Conservation (phyloP, 1,284 basidiomycete genomes). For the Megacollybia platyphylla region DNA sequence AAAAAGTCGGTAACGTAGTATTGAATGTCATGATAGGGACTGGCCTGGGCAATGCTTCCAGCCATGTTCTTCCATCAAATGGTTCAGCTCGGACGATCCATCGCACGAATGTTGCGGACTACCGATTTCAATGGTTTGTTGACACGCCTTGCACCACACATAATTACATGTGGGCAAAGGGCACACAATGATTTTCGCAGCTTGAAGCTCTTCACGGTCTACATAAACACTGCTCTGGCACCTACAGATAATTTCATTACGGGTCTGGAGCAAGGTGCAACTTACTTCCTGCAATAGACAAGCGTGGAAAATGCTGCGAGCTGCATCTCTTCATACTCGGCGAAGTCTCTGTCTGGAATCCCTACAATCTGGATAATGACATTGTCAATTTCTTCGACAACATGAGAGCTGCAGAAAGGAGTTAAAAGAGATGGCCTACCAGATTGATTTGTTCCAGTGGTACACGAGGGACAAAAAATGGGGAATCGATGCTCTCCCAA, state of each 20-base stretch:
- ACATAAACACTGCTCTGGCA: slow-evolving; percentile 33
- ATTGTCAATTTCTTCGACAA: slow-evolving; percentile 25
- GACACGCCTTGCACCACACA: slow-evolving; percentile 42
- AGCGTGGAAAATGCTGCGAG: slow-evolving; percentile 36
- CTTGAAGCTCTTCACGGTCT: slow-evolving; percentile 33
- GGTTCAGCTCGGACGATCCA: slow-evolving; percentile 37
- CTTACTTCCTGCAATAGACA: slow-evolving; percentile 37
- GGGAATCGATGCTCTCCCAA: slow-evolving; percentile 44
- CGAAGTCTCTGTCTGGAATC: slow-evolving; percentile 31
- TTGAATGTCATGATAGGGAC: slow-evolving; percentile 4
- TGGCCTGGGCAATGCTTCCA: slow-evolving; percentile 49
- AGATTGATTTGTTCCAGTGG: slow-evolving; percentile 11
- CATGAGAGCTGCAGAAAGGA: background rate
- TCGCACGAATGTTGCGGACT: slow-evolving; percentile 41
- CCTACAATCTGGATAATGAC: slow-evolving; percentile 31
- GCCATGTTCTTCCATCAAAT: slow-evolving; percentile 34
- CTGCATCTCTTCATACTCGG: slow-evolving; percentile 40
- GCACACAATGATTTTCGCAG: slow-evolving; percentile 23
- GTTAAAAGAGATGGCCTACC: background rate
- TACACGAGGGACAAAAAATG: slow-evolving; percentile 47
- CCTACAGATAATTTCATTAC: slow-evolving; percentile 14
- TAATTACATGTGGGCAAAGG: slow-evolving; percentile 30
- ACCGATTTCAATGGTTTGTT: slow-evolving; percentile 23
- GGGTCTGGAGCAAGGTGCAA: slow-evolving; percentile 3
- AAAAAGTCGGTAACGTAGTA: background rate